Evolutionary conservation across 441 rosid genomes (phyloP), one percentile per base, ranked within the genome.

Genomic region (Hura crepitans): DNA sequence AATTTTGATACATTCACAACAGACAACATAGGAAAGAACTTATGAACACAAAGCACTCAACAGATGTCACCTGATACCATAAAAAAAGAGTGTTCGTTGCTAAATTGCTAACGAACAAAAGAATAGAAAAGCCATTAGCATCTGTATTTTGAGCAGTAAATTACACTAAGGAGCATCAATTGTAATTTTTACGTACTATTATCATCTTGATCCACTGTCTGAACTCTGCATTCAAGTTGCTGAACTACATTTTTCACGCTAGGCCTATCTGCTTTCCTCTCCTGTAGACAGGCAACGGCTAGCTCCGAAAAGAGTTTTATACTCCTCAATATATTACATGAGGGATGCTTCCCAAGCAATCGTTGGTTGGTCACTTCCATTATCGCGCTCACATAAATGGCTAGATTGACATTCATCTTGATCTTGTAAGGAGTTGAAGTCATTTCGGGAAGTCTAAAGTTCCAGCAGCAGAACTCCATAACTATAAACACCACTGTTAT

Each of bases 401-500:
- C 87, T 31, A 92, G 63, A 65, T 89, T 92, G 47, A 87, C 91
- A 65, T 84, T n/a, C 81, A 45, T 89, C 93, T 5, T 81, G 78
- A 1, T 87, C 87, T 23, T 92, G 70, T 0, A 79, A 75, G 77
- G 84, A 85, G 66, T 85, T 87, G 1, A 91, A 83, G 57, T 85
- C 89, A 33, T 81, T 89, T 28, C 82, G 78, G n/a, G 90, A 90
- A 50, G 96, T 87, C 10, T 89, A 57, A 23, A 89, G 86, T 82
- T 89, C 96, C 0, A 86, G 83, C 74, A 91, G 61, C 39, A 87
- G 84, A 0, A 91, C 85, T 42, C 97, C 91, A 18, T 76, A 91
- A 62, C 93, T 87, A 68, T 89, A 89, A 66, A 91, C 95, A 67
- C 87, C 95, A 54, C 97, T 87, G 71, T 86, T 91, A 31, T 87